Percentiles rank a stretch among this genome's conserved stretches.
Conservation (phyloP, 768 basidiomycete species). For the Hygrocybe punicea region DNA sequence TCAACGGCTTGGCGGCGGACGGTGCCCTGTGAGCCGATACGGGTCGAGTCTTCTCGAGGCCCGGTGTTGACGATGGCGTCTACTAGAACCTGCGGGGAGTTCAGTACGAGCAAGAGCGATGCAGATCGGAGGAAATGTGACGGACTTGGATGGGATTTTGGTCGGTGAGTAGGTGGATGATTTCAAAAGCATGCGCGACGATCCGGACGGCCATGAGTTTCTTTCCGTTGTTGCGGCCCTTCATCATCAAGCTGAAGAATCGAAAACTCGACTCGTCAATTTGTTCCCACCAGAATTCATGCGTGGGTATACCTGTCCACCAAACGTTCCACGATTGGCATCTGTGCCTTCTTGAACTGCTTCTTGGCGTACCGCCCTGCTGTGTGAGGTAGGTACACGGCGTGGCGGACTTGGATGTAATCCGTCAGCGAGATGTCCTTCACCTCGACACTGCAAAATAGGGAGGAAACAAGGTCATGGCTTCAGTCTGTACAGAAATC, state of each 20-base stretch:
- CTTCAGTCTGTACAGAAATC: background rate
- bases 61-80: slow-evolving; percentile 99
- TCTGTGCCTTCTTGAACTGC: slow-evolving; percentile 99
- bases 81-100: slow-evolving; percentile 67
- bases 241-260: slow-evolving; percentile 90
- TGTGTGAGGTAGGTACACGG: slow-evolving; percentile 97
- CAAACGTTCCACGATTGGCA: slow-evolving; percentile 99
- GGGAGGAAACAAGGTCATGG: background rate
- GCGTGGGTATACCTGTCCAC: slow-evolving; percentile 79
- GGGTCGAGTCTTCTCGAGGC: slow-evolving; percentile 98
- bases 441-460: slow-evolving; percentile 40
- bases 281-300: background rate
- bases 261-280: background rate
- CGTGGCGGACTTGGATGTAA: slow-evolving; percentile 98
- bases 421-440: slow-evolving; percentile 99
- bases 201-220: slow-evolving; percentile 99
- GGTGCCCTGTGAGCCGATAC: slow-evolving; percentile 99
- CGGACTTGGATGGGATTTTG: slow-evolving; percentile 95
- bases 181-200: slow-evolving; percentile 98
- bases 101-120: background rate
- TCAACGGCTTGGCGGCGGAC: slow-evolving; percentile 99
- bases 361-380: slow-evolving; percentile 99
- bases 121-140: background rate
- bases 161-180: slow-evolving; percentile 99
- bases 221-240: slow-evolving; percentile 99